These are phyloP conservation scores for Agrocybe pediades DNA, from an alignment of 768 basidiomycete species.

Conservation along the genomic window DNA sequence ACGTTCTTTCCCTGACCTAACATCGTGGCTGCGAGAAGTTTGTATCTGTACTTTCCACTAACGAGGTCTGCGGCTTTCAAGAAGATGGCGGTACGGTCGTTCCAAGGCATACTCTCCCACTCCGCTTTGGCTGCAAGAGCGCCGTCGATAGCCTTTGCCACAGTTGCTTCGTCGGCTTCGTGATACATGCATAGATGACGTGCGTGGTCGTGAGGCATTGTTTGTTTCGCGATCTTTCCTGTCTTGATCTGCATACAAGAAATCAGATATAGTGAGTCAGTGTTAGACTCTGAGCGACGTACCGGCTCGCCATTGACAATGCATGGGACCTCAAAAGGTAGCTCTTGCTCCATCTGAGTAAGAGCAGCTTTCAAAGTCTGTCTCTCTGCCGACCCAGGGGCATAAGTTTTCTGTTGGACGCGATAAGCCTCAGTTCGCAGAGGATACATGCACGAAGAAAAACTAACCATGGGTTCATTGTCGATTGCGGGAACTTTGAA, in stretches of 20 bases:
- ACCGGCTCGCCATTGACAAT: slow-evolving; percentile 89
- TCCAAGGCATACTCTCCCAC: slow-evolving; percentile 97
- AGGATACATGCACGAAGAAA: not conserved
- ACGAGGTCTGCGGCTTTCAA: slow-evolving; percentile 96
- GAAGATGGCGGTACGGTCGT: slow-evolving; percentile 96
- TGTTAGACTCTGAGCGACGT: slow-evolving; percentile 23
- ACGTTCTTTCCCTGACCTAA: slow-evolving; percentile 98
- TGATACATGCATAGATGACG: slow-evolving; percentile 83
- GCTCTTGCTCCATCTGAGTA: slow-evolving; percentile 74
- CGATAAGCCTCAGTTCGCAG: not conserved
- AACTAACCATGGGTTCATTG: slow-evolving; percentile 91
- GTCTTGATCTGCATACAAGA: slow-evolving; percentile 64
- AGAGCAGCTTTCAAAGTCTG: slow-evolving; percentile 71
- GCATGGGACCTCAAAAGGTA: slow-evolving; percentile 93
- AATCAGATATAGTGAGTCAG: not conserved
- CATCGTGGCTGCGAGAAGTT: slow-evolving; percentile 94
- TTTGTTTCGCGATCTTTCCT: slow-evolving; percentile 75
- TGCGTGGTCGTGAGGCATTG: slow-evolving; percentile 86
- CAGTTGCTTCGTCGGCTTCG: slow-evolving; percentile 78
- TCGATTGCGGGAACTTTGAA: slow-evolving; percentile 86
- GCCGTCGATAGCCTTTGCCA: slow-evolving; percentile 80
- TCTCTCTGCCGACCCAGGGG: slow-evolving; percentile 78
- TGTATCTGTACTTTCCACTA: slow-evolving; percentile 94
- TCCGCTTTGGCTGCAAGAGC: slow-evolving; percentile 83
- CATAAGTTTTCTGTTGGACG: slow-evolving; percentile 66